Percentiles rank a stretch among this genome's conserved stretches.
Conservation (phyloP, 495 filamentous ascomycete species). For the Penicillium paxilli region DNA sequence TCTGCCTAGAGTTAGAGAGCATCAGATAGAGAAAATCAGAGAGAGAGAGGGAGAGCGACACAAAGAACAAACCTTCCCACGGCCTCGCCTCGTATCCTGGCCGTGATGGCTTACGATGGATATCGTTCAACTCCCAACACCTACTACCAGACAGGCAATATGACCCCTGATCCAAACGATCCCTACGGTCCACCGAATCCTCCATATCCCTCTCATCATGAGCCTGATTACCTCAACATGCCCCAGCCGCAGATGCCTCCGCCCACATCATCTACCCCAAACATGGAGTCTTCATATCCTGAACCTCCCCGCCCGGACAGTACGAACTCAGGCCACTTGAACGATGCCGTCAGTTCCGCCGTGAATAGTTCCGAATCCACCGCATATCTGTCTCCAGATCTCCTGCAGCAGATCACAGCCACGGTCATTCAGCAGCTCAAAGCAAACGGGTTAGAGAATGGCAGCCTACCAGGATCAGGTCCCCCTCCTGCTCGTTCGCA, state of each 20-base stretch:
- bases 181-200: slow-evolving; percentile 21
- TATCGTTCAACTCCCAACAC: slow-evolving; percentile 27
- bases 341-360: slow-evolving; percentile 51
- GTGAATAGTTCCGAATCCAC: slow-evolving; percentile 36
- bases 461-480: slow-evolving; percentile 11
- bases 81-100: neutral
- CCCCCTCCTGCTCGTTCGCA: slow-evolving; percentile 32
- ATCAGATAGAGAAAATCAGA: neutral
- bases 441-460: slow-evolving; percentile 38
- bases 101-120: slow-evolving; percentile 44
- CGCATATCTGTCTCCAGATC: slow-evolving; percentile 46
- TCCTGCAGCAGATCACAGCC: slow-evolving; percentile 52
- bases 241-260: slow-evolving; percentile 40
- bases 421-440: slow-evolving; percentile 56
- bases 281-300: slow-evolving; percentile 18
- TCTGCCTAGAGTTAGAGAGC: neutral
- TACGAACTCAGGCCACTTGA: slow-evolving; percentile 29
- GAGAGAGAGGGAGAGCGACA: neutral
- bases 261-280: slow-evolving; percentile 19
- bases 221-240: slow-evolving; percentile 39
- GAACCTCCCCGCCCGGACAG: slow-evolving; percentile 15
- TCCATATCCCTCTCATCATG: slow-evolving; percentile 39
- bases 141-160: slow-evolving; percentile 28
- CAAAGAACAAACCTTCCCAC: neutral
- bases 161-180: slow-evolving; percentile 25